phyloP scores from a whole-genome alignment of 1,284 basidiomycete genomes.

The Kwoniella shivajii region DNA sequence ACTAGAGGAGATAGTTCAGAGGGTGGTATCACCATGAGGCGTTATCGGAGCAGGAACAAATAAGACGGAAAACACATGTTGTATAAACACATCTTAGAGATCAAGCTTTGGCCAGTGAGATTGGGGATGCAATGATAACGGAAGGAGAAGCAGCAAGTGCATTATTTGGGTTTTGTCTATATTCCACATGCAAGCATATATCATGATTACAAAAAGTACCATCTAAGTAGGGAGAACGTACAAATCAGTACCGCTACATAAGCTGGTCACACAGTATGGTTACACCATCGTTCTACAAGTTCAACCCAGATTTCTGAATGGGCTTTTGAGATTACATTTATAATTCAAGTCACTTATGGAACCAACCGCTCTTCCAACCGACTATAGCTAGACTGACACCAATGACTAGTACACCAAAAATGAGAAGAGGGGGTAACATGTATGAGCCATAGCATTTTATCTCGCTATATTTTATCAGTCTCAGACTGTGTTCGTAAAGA shows the following conservation, averaged over 20 bases:
- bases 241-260: too few relatives aligned
- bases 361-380: constrained; percentile 42
- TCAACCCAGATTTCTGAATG: too few relatives aligned
- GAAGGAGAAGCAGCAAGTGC: too few relatives aligned
- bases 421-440: constrained; percentile 38
- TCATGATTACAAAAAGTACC: too few relatives aligned
- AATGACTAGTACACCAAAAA: constrained; percentile 44
- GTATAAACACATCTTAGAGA: too few relatives aligned
- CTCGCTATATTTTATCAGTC: constrained; percentile 25
- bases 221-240: too few relatives aligned
- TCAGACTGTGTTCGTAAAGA: constrained; percentile 2
- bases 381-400: constrained; percentile 29
- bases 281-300: too few relatives aligned
- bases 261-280: too few relatives aligned
- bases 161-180: too few relatives aligned
- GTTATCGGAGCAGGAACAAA: neutral
- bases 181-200: too few relatives aligned
- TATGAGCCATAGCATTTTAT: constrained; percentile 49
- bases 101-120: too few relatives aligned
- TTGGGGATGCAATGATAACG: too few relatives aligned
- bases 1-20: constrained; percentile 15
- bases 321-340: neutral
- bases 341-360: constrained; percentile 8
- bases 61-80: neutral
- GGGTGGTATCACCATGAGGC: constrained; percentile 6